Percentiles rank a stretch among this genome's conserved stretches.
phyloP scores from a whole-genome alignment of 768 basidiomycete species.

The Termitomyces sp. region DNA sequence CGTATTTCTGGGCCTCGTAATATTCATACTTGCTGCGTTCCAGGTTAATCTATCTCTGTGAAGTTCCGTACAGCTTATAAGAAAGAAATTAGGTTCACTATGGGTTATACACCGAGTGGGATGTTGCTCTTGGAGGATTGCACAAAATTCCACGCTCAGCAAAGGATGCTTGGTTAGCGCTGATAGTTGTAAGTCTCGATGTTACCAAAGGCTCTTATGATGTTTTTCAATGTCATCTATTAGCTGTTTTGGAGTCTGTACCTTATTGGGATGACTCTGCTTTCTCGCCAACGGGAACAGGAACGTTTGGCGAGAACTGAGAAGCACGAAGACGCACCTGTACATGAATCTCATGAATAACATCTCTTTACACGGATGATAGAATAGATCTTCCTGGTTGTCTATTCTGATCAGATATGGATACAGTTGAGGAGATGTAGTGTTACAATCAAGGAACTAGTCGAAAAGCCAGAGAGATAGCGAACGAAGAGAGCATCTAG shows the following conservation, averaged over 20 bases:
- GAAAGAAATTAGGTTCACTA: slow-evolving; percentile 36
- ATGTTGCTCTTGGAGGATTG: slow-evolving; percentile 24
- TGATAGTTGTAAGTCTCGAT: slow-evolving; percentile 31
- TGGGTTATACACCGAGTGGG: slow-evolving; percentile 48
- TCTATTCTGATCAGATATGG: slow-evolving; percentile 11
- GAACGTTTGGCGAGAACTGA: slow-evolving; percentile 26
- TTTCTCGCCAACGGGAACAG: slow-evolving; percentile 44
- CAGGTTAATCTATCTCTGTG: slow-evolving; percentile 30
- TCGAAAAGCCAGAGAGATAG: slow-evolving; percentile 16
- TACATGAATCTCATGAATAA: neutral
- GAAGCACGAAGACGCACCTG: slow-evolving; percentile 13
- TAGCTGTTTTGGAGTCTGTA: slow-evolving; percentile 50
- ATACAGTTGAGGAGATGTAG: slow-evolving; percentile 19
- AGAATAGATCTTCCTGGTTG: neutral
- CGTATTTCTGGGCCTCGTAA: slow-evolving; percentile 48
- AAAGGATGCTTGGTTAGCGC: slow-evolving; percentile 45
- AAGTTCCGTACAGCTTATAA: neutral
- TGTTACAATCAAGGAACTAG: slow-evolving; percentile 6
- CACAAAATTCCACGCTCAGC: slow-evolving; percentile 35
- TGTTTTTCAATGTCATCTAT: neutral
- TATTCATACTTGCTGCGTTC: slow-evolving; percentile 50
- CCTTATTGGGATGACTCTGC: slow-evolving; percentile 33
- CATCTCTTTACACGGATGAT: neutral
- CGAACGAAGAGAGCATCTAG: slow-evolving; percentile 11
- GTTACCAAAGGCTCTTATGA: neutral